A percentile compares a stretch with the other conserved stretches of the same genome.
Evolutionary conservation across 371 early-diverging fungal genomes (phyloP).

Genomic region (Syncephalastrum sp.): DNA sequence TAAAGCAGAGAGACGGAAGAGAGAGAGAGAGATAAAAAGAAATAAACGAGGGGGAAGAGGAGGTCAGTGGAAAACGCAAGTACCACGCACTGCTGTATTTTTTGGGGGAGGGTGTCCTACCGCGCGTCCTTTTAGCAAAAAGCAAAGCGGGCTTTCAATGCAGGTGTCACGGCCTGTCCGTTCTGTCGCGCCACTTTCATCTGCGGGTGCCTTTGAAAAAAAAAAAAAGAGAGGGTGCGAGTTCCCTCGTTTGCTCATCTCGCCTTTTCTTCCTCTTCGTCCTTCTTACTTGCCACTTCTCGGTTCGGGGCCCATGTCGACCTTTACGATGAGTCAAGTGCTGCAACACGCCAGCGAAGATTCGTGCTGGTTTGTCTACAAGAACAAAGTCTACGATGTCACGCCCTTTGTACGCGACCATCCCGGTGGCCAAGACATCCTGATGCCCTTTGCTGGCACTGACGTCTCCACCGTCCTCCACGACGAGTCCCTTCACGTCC

Average conservation of each 20-base stretch:
- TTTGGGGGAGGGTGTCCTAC: neutral
- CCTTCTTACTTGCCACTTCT: neutral
- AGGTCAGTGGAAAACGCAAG: conserved; percentile 6
- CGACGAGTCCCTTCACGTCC: conserved; percentile 74
- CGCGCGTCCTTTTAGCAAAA: neutral
- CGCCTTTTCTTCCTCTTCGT: neutral
- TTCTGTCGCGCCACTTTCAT: too few species aligned
- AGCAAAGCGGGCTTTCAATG: too few species aligned
- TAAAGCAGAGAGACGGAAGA: neutral
- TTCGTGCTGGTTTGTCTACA: conserved; percentile 63
- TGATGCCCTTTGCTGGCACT: conserved; percentile 76
- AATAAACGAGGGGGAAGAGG: conserved; percentile 63
- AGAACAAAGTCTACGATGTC: conserved; percentile 80
- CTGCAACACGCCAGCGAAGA: conserved; percentile 13
- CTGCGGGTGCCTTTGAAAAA: neutral
- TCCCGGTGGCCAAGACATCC: conserved; percentile 77
- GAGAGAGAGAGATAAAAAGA: conserved; percentile 44
- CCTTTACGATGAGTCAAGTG: conserved; percentile 11
- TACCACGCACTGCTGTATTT: neutral
- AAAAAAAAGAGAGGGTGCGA: conserved; percentile 2
- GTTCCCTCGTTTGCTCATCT: conserved; percentile 1
- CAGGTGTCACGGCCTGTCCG: too few species aligned
- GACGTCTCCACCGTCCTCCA: conserved; percentile 70
- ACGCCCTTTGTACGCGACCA: conserved; percentile 75
- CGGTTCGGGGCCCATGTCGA: conserved; percentile 1